These are phyloP conservation scores for Penstemon davidsonii DNA, from an alignment of 257 asterid species.

Conservation along the genomic window DNA sequence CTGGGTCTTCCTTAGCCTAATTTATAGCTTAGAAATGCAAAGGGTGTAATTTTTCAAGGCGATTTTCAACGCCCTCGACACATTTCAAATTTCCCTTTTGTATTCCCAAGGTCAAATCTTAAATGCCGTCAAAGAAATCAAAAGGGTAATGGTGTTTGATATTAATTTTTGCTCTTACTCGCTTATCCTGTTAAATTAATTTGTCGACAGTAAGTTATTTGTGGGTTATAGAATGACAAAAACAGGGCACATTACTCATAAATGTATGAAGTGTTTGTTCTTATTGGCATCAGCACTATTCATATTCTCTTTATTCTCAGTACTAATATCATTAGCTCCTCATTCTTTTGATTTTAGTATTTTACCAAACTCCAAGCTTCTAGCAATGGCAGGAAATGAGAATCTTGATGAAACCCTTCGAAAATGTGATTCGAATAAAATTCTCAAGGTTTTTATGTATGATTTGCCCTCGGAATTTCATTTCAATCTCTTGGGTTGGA, in stretches of 20 bases:
- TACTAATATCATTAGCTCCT: slow-evolving; percentile 57
- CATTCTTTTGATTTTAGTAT: slow-evolving; percentile 45
- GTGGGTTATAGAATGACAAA: slow-evolving; percentile 41
- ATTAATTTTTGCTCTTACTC: slow-evolving; percentile 7
- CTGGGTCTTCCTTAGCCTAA: slow-evolving; percentile 20
- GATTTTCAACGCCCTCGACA: not conserved
- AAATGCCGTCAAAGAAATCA: slow-evolving; percentile 27
- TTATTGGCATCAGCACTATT: slow-evolving; percentile 56
- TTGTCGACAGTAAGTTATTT: not conserved
- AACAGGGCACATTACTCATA: slow-evolving; percentile 48
- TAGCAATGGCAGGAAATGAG: slow-evolving; percentile 28
- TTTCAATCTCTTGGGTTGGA: slow-evolving; percentile 71
- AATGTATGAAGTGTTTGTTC: slow-evolving; percentile 66
- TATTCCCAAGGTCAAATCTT: slow-evolving; percentile 22
- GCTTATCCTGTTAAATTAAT: not conserved
- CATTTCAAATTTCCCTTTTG: not conserved
- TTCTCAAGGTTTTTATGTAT: slow-evolving; percentile 84
- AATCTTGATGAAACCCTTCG: slow-evolving; percentile 24
- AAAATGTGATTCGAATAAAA: slow-evolving; percentile 40
- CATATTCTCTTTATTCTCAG: slow-evolving; percentile 69
- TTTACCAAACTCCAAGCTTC: slow-evolving; percentile 50
- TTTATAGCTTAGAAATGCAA: slow-evolving; percentile 19
- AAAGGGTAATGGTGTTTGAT: slow-evolving; percentile 28
- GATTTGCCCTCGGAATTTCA: slow-evolving; percentile 86
- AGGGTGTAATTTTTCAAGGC: not conserved